Base-by-base conservation (phyloP, 139 green algal genomes). In the Micromonas commoda region DNA sequence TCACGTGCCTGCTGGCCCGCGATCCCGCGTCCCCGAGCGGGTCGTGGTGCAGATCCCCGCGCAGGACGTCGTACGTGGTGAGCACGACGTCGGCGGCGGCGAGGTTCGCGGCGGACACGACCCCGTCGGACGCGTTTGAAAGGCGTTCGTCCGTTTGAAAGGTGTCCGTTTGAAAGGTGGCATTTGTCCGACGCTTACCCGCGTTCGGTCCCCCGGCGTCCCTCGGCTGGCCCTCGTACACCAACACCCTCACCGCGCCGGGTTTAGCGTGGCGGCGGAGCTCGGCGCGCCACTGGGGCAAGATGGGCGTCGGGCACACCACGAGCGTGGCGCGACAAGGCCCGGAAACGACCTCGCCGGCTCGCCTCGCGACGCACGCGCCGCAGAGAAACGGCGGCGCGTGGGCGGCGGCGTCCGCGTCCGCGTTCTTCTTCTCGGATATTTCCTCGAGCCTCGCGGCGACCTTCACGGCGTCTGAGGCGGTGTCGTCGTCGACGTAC, bases 51-150 rank as follows among this genome's bases (percentile, higher is more conserved):
- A 77, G 45, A 61, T 98, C 94, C 0, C 76, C 54, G 19, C 83
- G 77, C 52, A 98, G 85, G 64, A 90, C 87, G 23, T 97, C 91
- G 81, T 97, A 96, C 0, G 92, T 97, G 0, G 90, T 97, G 28
- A 98, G 82, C 52, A 97, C 93, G 1, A 98, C 84, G 80, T 98
- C 92, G 4, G 87, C 86, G 1, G 70, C 71, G 19, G 93, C 91
- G 52, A 69, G 51, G 3, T 77, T 23, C 19, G 45, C 28, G 2
- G 53, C 19, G 28, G 28, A 32, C 32, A 45, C 31, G 33, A 77
- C 70, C 31, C 23, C 38, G n/a, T n/a, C n/a, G n/a, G n/a, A n/a
- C n/a, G n/a, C n/a, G n/a, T n/a, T n/a, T n/a, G n/a, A n/a, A n/a
- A n/a, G n/a, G n/a, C n/a, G n/a, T n/a, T n/a, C n/a, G n/a, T n/a